These are phyloP conservation scores for Rhodotorula mucilaginosa DNA, from an alignment of 1,284 basidiomycete species.

Conservation along the genomic window DNA sequence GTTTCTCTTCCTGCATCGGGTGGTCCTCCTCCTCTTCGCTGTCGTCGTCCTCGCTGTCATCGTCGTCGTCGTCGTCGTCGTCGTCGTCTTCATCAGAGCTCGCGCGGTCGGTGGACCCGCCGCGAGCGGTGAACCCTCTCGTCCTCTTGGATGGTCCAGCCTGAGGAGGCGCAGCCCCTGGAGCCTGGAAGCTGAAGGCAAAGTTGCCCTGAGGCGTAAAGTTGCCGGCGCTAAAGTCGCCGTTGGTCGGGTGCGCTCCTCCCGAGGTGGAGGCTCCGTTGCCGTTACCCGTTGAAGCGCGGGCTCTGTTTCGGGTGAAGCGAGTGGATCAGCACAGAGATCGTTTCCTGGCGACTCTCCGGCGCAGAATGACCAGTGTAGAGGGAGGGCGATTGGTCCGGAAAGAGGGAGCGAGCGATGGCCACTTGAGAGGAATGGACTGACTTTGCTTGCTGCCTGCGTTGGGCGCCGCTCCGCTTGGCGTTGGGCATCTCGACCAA, in stretches of 20 bases:
- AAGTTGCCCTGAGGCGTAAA: slow-evolving; percentile 30
- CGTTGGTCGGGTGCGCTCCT: not conserved
- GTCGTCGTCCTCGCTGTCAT: not conserved
- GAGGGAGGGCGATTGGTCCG: too few relatives aligned
- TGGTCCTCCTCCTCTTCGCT: slow-evolving; percentile 7
- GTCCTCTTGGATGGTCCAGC: too few relatives aligned
- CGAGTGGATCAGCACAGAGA: not conserved
- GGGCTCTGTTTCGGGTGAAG: slow-evolving; percentile 7
- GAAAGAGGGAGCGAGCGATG: not conserved
- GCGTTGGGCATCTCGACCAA: slow-evolving; percentile 30
- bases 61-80: slow-evolving; percentile 10
- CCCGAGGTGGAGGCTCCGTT: not conserved
- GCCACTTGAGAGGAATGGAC: not conserved
- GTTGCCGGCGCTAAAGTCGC: slow-evolving; percentile 1
- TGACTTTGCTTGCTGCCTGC: slow-evolving; percentile 1
- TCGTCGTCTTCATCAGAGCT: not conserved
- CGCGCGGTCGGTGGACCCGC: slow-evolving; percentile 2
- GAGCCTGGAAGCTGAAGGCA: slow-evolving; percentile 11
- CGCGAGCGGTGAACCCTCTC: not conserved
- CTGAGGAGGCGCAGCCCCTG: not conserved
- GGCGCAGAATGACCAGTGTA: not conserved
- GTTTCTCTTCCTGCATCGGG: slow-evolving; percentile 16
- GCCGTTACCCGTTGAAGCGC: not conserved
- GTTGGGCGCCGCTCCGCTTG: slow-evolving; percentile 19
- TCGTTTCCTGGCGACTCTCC: too few relatives aligned